Evolutionary conservation across 2,329 filamentous ascomycete genomes (phyloP).

Genomic region (Pseudocercospora eumusae): DNA sequence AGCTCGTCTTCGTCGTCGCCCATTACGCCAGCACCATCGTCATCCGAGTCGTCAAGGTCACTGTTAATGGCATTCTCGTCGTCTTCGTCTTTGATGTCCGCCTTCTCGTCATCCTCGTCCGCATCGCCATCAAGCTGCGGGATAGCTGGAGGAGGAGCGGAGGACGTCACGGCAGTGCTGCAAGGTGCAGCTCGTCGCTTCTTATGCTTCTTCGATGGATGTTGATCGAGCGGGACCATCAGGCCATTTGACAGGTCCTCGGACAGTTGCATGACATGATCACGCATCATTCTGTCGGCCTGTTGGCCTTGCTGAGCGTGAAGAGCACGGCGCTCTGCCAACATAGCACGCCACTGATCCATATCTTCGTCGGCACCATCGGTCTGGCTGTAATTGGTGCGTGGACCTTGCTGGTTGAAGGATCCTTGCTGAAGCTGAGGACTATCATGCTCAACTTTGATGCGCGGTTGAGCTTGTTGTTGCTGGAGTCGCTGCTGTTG

Average conservation of each 20-base stretch:
- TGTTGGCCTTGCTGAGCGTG: conserved; percentile 56
- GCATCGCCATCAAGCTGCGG: conserved; percentile 60
- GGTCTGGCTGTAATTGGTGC: conserved; percentile 62
- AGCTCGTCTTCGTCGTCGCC: conserved; percentile 75
- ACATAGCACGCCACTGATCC: conserved; percentile 58
- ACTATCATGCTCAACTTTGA: conserved; percentile 41
- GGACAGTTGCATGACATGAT: conserved; percentile 65
- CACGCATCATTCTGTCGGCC: conserved; percentile 69
- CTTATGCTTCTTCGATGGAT: conserved; percentile 41
- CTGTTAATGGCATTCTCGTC: conserved; percentile 99
- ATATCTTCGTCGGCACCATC: conserved; percentile 68
- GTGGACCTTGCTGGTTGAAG: conserved; percentile 41
- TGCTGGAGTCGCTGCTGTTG: conserved; percentile 41
- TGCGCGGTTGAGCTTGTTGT: conserved; percentile 38
- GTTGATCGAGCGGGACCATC: conserved; percentile 69
- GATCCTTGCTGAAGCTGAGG: conserved; percentile 31
- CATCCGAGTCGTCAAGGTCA: conserved; percentile 92
- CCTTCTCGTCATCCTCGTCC: conserved; percentile 50
- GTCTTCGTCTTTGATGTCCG: conserved; percentile 48
- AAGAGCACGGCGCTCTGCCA: conserved; percentile 59
- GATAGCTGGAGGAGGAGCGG: conserved; percentile 31
- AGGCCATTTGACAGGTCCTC: conserved; percentile 73
- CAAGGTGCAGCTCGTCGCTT: conserved; percentile 29
- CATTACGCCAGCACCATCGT: conserved; percentile 56
- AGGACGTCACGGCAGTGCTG: conserved; percentile 8